Evolutionary conservation across 257 asterid genomes (phyloP), one percentile per base, ranked within the genome.

Genomic region (Echium plantagineum): DNA sequence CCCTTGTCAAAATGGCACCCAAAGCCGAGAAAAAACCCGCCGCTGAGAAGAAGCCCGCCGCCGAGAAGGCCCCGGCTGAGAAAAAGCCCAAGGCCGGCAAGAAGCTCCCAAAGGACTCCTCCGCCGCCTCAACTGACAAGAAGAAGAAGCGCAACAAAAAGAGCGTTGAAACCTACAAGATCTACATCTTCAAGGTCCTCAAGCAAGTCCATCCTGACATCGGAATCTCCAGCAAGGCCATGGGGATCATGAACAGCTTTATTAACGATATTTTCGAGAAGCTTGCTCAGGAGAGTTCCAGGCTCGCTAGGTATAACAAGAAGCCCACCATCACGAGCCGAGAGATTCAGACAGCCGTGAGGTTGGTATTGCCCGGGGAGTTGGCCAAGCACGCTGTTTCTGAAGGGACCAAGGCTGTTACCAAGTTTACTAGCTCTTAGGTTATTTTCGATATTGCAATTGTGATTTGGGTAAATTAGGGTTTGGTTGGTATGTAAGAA

Each of bases 231-330:
- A 81, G 86, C 89, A 84, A 79, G 70, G 89, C 94, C 2, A 84
- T 84, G 89, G 94, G 94, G 0, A 84, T 84, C 42, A 81, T 84
- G 94, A 84, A 84, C 86, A 84, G 89, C 60, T 84, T 84, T 58
- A 84, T 81, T 67, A 79, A 84, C 24, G 94, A 84, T 35, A 84
- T 84, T 5, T 84, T 84, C 49, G 89, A 84, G 85, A 84, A 84
- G 46, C 49, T 84, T 72, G 94, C 83, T 5, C 80, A 73, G 64
- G 94, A 84, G 52, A 63, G 85, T 3, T 72, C 94, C 0, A 58
- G 73, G 19, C 65, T 84, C 48, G 89, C 94, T 0, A 55, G 94
- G 28, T 79, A 79, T 72, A 84, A 84, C 72, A 84, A 84, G 83
- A 84, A 84, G 72, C 94, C 94, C 4, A 84, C 94, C 1, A 84